phyloP scores from a whole-genome alignment of 2,329 filamentous ascomycete genomes.

The Cladosporium phlei region DNA sequence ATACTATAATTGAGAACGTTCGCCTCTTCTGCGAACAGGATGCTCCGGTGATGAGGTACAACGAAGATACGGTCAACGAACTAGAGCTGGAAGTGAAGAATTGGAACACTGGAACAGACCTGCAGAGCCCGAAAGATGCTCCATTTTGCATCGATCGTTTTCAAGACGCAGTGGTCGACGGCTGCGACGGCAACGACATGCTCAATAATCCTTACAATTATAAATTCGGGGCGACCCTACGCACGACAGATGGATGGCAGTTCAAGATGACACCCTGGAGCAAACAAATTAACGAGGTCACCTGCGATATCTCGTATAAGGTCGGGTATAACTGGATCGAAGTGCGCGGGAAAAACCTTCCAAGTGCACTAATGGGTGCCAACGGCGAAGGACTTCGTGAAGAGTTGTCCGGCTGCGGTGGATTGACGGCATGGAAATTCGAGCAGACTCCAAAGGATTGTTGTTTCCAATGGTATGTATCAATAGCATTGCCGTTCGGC shows the following conservation, averaged over 20 bases:
- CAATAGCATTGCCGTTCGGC: not conserved
- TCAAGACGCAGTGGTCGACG: conserved; percentile 8
- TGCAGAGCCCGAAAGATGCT: not conserved
- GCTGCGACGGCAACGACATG: conserved; percentile 11
- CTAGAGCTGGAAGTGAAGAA: conserved; percentile 3
- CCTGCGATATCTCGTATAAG: conserved; percentile 12
- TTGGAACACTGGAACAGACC: not conserved
- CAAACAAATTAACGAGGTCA: conserved; percentile 13
- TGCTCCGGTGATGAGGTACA: not conserved
- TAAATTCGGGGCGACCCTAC: conserved; percentile 12
- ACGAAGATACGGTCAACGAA: conserved; percentile 7
- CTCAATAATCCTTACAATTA: conserved; percentile 14
- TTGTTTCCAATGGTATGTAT: conserved; percentile 10
- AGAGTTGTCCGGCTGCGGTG: conserved; percentile 2
- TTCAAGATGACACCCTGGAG: conserved; percentile 12
- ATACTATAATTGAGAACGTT: conserved; percentile 3
- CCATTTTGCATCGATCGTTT: conserved; percentile 7
- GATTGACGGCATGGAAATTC: not conserved
- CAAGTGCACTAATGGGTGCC: conserved; percentile 2
- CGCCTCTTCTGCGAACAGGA: conserved; percentile 6
- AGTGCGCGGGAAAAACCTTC: conserved; percentile 13
- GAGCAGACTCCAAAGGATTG: conserved; percentile 3
- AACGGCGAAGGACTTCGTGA: conserved; percentile 3
- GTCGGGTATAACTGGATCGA: conserved; percentile 4
- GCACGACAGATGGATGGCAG: conserved; percentile 12